A percentile compares a stretch with the other conserved stretches of the same genome.
These are phyloP conservation scores for Leishmania tropica DNA, from an alignment of 208 protist genomes.

Conservation along the genomic window DNA sequence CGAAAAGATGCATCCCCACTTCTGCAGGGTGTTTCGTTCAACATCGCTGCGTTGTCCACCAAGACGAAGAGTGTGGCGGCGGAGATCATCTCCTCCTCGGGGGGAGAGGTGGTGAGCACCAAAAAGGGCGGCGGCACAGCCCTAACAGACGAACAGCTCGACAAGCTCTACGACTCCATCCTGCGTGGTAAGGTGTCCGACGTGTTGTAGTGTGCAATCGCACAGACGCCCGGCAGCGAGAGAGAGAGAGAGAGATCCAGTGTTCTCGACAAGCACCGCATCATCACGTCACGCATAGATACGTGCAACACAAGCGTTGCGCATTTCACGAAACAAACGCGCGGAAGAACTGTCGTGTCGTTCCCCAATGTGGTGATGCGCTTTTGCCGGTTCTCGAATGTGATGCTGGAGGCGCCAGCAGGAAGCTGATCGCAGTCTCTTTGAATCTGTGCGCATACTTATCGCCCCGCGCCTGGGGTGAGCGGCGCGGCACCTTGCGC, in stretches of 20 bases:
- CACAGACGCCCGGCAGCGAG: background rate
- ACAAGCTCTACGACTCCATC: slow-evolving; percentile 71
- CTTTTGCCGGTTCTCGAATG: background rate
- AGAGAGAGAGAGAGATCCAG: background rate
- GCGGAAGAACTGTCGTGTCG: background rate
- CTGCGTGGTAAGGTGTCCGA: slow-evolving; percentile 41
- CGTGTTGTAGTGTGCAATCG: background rate
- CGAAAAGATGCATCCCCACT: slow-evolving; percentile 34
- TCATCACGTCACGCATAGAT: background rate
- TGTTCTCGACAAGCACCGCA: background rate
- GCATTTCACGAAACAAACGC: background rate
- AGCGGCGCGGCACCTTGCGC: background rate
- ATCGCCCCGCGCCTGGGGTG: background rate
- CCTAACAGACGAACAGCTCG: slow-evolving; percentile 49
- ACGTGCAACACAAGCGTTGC: background rate
- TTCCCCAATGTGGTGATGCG: background rate
- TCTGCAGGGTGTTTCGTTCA: slow-evolving; percentile 46
- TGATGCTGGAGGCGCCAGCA: background rate
- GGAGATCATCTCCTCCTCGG: slow-evolving; percentile 74
- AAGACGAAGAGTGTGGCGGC: slow-evolving; percentile 52
- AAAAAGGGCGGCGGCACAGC: slow-evolving; percentile 25
- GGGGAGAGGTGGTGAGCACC: slow-evolving; percentile 39
- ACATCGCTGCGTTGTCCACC: slow-evolving; percentile 40
- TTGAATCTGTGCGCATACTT: background rate
- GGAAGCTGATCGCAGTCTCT: background rate